These are phyloP conservation scores for Hypsizygus marmoreus DNA, from an alignment of 768 basidiomycete species.

Conservation along the genomic window DNA sequence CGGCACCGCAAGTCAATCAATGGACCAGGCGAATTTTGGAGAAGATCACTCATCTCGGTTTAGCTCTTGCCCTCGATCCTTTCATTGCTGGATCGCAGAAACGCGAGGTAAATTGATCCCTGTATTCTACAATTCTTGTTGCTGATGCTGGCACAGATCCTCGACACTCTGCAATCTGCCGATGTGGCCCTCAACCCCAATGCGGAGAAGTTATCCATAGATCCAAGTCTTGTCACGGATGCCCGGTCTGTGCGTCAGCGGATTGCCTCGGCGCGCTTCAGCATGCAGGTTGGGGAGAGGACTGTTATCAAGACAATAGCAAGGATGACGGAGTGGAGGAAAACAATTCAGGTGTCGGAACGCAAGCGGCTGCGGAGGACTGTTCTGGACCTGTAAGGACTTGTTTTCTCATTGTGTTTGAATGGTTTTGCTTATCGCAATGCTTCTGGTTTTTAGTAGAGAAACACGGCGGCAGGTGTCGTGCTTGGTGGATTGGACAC, in stretches of 20 bases:
- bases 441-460: constrained; percentile 46
- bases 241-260: constrained; percentile 54
- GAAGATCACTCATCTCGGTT: constrained; percentile 69
- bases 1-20: constrained; percentile 39
- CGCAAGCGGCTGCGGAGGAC: constrained; percentile 71
- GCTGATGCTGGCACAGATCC: constrained; percentile 39
- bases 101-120: constrained; percentile 54
- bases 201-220: constrained; percentile 49
- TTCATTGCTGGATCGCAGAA: constrained; percentile 66
- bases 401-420: not conserved
- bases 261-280: constrained; percentile 57
- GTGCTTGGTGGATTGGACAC: constrained; percentile 59
- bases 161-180: constrained; percentile 57
- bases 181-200: constrained; percentile 54
- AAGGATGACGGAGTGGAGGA: constrained; percentile 73
- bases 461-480: constrained; percentile 76
- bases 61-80: constrained; percentile 67
- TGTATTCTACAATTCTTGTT: not conserved
- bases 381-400: constrained; percentile 68
- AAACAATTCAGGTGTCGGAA: constrained; percentile 67
- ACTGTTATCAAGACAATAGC: constrained; percentile 62
- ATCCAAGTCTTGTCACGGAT: constrained; percentile 53
- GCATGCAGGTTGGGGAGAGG: constrained; percentile 63
- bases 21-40: constrained; percentile 59
- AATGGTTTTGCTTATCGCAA: not conserved